Percentiles rank a stretch among this genome's conserved stretches.
phyloP scores from a whole-genome alignment of 192 early-diverging fungal genomes.

The Coemansia sp. region DNA sequence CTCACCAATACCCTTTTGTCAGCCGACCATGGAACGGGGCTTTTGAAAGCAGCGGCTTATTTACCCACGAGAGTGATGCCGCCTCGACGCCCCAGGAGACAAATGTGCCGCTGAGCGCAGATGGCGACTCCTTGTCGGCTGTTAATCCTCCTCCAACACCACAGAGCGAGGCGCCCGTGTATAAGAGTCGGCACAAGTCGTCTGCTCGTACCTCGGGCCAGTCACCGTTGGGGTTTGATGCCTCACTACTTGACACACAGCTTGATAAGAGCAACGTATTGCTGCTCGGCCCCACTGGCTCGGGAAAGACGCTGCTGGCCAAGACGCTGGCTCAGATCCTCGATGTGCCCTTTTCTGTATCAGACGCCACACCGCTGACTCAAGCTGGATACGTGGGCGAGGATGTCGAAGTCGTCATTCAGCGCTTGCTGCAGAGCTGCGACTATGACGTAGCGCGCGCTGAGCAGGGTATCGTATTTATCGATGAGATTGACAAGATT shows the following conservation, averaged over 20 bases:
- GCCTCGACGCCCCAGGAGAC: not conserved
- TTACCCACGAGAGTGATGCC: constrained; percentile 18
- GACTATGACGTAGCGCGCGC: constrained; percentile 85
- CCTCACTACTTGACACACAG: constrained; percentile 45
- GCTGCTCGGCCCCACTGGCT: constrained; percentile 82
- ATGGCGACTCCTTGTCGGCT: not conserved
- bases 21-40: constrained; percentile 46
- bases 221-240: not conserved
- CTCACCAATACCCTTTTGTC: constrained; percentile 40
- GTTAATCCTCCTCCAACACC: not conserved
- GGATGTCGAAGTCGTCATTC: constrained; percentile 85
- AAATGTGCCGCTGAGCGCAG: not conserved
- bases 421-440: constrained; percentile 79
- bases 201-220: not conserved
- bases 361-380: constrained; percentile 89
- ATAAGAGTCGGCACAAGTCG: not conserved
- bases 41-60: constrained; percentile 39
- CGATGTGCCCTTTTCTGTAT: constrained; percentile 84
- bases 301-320: constrained; percentile 79
- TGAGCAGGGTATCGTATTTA: constrained; percentile 85
- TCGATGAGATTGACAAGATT: constrained; percentile 93
- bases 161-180: not conserved
- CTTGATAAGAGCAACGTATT: constrained; percentile 91
- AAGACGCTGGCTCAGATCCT: constrained; percentile 80
- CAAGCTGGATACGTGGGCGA: constrained; percentile 91